Percentiles rank a stretch among this genome's conserved stretches.
Conservation (phyloP, 2,329 filamentous ascomycete genomes). For the Aaosphaeria pasadenensis region DNA sequence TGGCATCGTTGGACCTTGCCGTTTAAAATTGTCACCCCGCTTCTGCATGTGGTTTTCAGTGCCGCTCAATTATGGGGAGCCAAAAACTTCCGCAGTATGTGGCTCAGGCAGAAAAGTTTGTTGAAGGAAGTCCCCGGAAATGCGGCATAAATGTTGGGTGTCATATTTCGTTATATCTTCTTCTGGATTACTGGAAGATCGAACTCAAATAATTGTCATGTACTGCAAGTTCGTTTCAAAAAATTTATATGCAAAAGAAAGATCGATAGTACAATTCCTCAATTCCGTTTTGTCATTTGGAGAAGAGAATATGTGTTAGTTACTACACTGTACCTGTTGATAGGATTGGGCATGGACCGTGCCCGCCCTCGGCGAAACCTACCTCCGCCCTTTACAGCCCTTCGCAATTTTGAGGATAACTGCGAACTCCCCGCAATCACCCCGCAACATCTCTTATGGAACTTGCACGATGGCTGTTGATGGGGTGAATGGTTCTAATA, state of each 20-base stretch:
- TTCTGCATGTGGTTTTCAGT: constrained; percentile 43
- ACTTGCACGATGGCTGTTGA: constrained; percentile 34
- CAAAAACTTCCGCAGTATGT: constrained; percentile 43
- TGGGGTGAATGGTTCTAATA: constrained; percentile 29
- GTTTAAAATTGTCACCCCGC: constrained; percentile 44
- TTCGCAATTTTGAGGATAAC: constrained; percentile 19
- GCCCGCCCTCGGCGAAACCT: constrained; percentile 18
- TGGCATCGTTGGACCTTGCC: constrained; percentile 43
- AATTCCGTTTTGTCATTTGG: too few species aligned
- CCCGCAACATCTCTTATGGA: constrained; percentile 22
- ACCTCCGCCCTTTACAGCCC: constrained; percentile 14
- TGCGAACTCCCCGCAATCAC: constrained; percentile 18
- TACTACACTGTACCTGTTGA: not conserved
- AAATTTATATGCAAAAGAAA: too few species aligned
- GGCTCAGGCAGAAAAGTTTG: constrained; percentile 1
- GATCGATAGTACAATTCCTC: too few species aligned
- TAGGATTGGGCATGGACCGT: constrained; percentile 6
- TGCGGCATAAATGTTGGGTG: too few species aligned
- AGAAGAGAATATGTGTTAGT: too few species aligned
- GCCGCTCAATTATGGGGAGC: constrained; percentile 44
- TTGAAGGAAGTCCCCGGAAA: too few species aligned
- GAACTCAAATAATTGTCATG: too few species aligned
- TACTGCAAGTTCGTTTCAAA: too few species aligned
- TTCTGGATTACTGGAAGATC: too few species aligned
- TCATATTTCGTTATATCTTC: too few species aligned